These are phyloP conservation scores for Plectranthus barbatus DNA, from an alignment of 257 asterid genomes.

Conservation along the genomic window DNA sequence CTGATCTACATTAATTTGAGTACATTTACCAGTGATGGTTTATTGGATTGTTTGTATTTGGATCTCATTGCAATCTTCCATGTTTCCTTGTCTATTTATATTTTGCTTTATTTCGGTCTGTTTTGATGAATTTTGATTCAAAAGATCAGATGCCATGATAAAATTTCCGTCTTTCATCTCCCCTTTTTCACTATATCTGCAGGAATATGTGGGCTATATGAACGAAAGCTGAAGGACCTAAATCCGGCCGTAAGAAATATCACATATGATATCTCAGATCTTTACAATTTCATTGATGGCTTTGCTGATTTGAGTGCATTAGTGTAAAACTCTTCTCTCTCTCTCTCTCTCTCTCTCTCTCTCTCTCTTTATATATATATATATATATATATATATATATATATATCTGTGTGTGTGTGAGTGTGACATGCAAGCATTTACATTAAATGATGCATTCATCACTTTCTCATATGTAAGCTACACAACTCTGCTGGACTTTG, in stretches of 20 bases:
- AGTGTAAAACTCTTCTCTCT: slow-evolving; percentile 36
- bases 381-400: too few relatives aligned
- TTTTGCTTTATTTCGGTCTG: too few relatives aligned
- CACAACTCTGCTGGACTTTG: background rate
- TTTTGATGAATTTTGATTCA: too few relatives aligned
- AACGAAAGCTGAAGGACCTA: slow-evolving; percentile 72
- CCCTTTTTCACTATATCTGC: slow-evolving; percentile 15
- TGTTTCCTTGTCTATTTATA: background rate
- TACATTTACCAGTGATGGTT: background rate
- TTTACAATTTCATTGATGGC: slow-evolving; percentile 84
- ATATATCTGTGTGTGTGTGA: too few relatives aligned
- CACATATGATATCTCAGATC: slow-evolving; percentile 80
- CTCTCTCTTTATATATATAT: too few relatives aligned
- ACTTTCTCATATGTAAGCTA: background rate
- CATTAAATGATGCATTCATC: background rate
- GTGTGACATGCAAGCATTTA: background rate
- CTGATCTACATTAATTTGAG: background rate
- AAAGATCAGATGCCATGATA: background rate
- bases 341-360: too few relatives aligned
- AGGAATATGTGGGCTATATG: slow-evolving; percentile 89
- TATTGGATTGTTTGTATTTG: background rate
- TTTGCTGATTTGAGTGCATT: slow-evolving; percentile 86
- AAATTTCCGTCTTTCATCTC: background rate
- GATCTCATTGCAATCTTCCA: background rate
- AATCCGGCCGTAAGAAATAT: slow-evolving; percentile 76